Evolutionary conservation across 2,329 filamentous ascomycete genomes (phyloP), one percentile per base, ranked within the genome.

Genomic region (Scedosporium minutisporum): DNA sequence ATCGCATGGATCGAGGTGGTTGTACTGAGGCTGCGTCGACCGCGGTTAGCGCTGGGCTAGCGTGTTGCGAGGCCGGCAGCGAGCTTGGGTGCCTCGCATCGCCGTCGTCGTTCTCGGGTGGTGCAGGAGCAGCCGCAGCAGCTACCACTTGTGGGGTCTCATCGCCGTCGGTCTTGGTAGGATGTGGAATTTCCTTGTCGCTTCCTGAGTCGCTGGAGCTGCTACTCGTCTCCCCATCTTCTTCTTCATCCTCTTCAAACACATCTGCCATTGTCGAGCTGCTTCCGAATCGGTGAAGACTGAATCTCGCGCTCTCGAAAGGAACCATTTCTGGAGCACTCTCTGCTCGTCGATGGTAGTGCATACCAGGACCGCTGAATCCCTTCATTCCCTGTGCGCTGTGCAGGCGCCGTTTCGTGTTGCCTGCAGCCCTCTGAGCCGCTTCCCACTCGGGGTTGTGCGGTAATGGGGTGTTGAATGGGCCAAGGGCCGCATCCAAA

Each of bases 401-500:
- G 72, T 95, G 90, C 71, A 95, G 82, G 64, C 88, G 83, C 66
- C 88, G 83, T 69, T 88, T 86, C 44, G 71, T 69, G n/a, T 78
- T 76, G 6, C 79, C 79, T 6, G 82, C 81, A 1, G 80, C 80
- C 64, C 79, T 79, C 66, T 89, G 85, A 6, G 86, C 87, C 2
- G 85, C 84, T 65, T 88, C 86, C 81, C 87, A 89, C 64, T 87
- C 85, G 2, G 83, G 77, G 64, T 86, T 87, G 10, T 80, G 79
- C 38, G 78, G 78, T 1, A 86, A 77, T 27, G 90, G 89, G 0
- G 92, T 96, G 69, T 96, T 95, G 74, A 96, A 96, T 0, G 93
- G 92, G 1, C 92, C 93, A 1, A 97, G 81, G 27, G 93, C 95
- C 18, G 93, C 93, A 75, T 99, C 95, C 51, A 99, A 78, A 73